A percentile compares a stretch with the other conserved stretches of the same genome.
These are phyloP conservation scores for Polyporus arcularius DNA, from an alignment of 768 basidiomycete genomes.

Conservation along the genomic window DNA sequence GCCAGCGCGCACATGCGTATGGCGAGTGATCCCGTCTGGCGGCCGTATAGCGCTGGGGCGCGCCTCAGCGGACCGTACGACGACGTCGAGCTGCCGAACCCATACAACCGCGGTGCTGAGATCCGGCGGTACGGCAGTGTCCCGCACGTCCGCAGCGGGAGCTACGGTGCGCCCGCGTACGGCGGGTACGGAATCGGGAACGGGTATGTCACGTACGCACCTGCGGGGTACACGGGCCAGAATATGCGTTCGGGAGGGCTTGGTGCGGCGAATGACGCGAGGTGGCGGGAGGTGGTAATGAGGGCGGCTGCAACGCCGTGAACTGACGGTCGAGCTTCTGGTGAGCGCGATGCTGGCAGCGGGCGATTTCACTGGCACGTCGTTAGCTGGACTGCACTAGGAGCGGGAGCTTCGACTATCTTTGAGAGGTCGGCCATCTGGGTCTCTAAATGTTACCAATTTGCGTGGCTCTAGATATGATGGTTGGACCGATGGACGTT, in stretches of 20 bases:
- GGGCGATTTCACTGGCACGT: no score
- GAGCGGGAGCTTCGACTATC: no score
- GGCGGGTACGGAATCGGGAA: neutral
- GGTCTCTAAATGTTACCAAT: no score
- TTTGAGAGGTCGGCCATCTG: no score
- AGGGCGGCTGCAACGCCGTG: conserved; percentile 6
- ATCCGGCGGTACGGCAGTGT: conserved; percentile 25
- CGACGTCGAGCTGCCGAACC: conserved; percentile 16
- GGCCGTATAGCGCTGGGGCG: conserved; percentile 22
- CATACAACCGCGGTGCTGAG: conserved; percentile 18
- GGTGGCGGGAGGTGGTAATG: conserved; percentile 17
- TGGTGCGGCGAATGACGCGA: neutral
- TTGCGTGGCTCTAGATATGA: no score
- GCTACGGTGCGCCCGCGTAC: neutral
- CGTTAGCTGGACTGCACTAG: no score
- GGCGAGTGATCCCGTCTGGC: conserved; percentile 19
- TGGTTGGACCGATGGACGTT: no score
- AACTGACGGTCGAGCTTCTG: neutral
- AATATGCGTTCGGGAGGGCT: neutral
- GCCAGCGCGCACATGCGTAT: conserved; percentile 19
- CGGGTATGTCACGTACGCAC: neutral
- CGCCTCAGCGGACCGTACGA: neutral
- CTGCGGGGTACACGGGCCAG: neutral
- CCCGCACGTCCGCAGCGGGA: conserved; percentile 13
- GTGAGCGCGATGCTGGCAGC: neutral